Evolutionary conservation across 2,329 filamentous ascomycete species (phyloP).

Genomic region (Fusarium multiceps): DNA sequence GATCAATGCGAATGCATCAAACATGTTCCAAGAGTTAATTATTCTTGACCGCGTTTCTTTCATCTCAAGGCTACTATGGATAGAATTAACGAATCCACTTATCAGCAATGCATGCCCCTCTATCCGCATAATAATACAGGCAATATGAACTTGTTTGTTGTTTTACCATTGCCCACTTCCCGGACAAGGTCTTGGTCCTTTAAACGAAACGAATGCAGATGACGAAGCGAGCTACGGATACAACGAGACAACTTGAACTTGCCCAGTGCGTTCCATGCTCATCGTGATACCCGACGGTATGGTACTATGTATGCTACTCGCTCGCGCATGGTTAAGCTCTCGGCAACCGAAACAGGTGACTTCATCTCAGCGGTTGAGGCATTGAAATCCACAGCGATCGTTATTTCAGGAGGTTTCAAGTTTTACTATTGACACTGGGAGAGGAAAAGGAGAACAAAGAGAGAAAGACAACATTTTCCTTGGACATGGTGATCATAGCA

Average conservation of each 20-base stretch:
- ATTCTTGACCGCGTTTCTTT: conserved; percentile 2
- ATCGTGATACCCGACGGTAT: background rate
- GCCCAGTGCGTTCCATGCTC: background rate
- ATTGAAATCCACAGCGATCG: background rate
- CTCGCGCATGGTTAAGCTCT: background rate
- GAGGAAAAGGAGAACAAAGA: background rate
- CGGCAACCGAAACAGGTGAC: background rate
- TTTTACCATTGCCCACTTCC: conserved; percentile 4
- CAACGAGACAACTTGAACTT: background rate
- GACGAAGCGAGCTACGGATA: background rate
- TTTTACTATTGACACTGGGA: background rate
- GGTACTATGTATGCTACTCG: background rate
- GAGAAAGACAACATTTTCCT: background rate
- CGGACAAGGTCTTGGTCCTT: background rate
- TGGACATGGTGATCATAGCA: background rate
- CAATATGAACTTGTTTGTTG: background rate
- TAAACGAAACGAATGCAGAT: conserved; percentile 4
- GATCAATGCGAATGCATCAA: background rate
- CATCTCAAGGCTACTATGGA: background rate
- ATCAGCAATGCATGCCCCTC: conserved; percentile 6
- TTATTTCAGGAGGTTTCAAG: background rate
- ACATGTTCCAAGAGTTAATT: background rate
- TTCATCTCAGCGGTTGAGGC: background rate
- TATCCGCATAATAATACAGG: conserved; percentile 9
- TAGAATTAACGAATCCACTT: background rate